Base-by-base conservation (phyloP, 306 rosid species). In the Echinosophora koreensis region DNA sequence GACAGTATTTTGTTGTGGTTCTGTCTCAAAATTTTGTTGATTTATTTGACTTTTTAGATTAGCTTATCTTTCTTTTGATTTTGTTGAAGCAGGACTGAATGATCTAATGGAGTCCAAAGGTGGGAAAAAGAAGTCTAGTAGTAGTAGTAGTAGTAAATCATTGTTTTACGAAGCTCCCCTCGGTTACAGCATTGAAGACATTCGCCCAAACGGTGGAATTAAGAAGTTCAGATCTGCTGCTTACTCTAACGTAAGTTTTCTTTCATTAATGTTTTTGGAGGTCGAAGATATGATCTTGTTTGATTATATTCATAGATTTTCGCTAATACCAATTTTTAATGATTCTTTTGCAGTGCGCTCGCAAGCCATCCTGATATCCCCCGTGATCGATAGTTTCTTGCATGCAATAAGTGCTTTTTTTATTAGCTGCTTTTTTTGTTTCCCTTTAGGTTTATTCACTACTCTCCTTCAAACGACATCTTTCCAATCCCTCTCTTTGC, bases 161-260 rank as follows among this genome's bases (percentile, higher is more conserved):
- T 84, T 85, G 2, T 89, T 86, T 55, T 91, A 89, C 81, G 94
- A 91, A 89, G 97, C 92, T 73, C 97, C 97, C 81, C 97, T 91
- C 12, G 97, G 97, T 3, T 91, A 91, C 83, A 88, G 94, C 92
- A 91, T 86, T 66, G 97, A 91, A 85, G 94, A 91, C 94, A 47
- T 91, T 80, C 89, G 97, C 30, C 94, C 97, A 6, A 88, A 84
- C 89, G 94, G 97, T 73, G 94, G 94, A 52, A 88, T 91, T 80
- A 91, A 88, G 92, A 91, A 89, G 71, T 91, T 91, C 91, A 85
- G 90, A 88, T 89, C 97, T 75, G 97, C 97, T 84, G 97, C 94
- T 65, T 91, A 89, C 92, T 91, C 94, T 71, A 91, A 91, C 94
- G 97, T 91, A 54, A 64, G 89, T 71, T 5, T 41, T 42, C 1